Evolutionary conservation across 2,329 filamentous ascomycete species (phyloP).

Genomic region (Penicillium fuscoglaucum): DNA sequence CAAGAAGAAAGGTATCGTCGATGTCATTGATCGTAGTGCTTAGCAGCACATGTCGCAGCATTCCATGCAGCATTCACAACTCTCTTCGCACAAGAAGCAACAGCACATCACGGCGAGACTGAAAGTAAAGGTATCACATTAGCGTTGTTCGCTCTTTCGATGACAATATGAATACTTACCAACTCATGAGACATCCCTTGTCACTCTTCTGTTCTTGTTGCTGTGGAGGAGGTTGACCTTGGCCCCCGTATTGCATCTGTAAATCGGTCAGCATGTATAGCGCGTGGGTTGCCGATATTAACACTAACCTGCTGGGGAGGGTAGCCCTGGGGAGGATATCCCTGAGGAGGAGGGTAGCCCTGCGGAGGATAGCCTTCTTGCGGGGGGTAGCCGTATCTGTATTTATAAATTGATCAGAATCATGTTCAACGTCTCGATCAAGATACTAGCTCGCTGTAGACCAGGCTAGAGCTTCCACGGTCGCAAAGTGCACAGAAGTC

Average conservation of each 20-base stretch:
- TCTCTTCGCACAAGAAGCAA: conserved; percentile 64
- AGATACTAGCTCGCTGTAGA: neutral
- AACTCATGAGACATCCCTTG: conserved; percentile 51
- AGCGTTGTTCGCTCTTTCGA: too few species aligned
- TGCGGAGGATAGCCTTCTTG: neutral
- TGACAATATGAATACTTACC: too few species aligned
- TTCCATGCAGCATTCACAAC: conserved; percentile 63
- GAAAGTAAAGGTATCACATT: conserved; percentile 13
- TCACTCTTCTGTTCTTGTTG: too few species aligned
- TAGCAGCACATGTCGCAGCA: conserved; percentile 48
- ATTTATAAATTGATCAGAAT: conserved; percentile 4
- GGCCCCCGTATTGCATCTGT: too few species aligned
- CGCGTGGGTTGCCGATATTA: neutral
- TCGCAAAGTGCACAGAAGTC: too few species aligned
- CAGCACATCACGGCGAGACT: conserved; percentile 61
- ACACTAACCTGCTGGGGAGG: conserved; percentile 2
- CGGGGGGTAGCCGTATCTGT: conserved; percentile 21
- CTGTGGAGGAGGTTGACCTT: too few species aligned
- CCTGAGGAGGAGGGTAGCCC: neutral
- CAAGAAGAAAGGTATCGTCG: conserved; percentile 26
- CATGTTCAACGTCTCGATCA: neutral
- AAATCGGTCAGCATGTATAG: too few species aligned
- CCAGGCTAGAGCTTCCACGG: neutral
- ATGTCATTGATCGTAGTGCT: conserved; percentile 23
- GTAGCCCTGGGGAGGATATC: conserved; percentile 28